Evolutionary conservation across 2,329 filamentous ascomycete genomes (phyloP).

Genomic region (Elsinoe perseae): DNA sequence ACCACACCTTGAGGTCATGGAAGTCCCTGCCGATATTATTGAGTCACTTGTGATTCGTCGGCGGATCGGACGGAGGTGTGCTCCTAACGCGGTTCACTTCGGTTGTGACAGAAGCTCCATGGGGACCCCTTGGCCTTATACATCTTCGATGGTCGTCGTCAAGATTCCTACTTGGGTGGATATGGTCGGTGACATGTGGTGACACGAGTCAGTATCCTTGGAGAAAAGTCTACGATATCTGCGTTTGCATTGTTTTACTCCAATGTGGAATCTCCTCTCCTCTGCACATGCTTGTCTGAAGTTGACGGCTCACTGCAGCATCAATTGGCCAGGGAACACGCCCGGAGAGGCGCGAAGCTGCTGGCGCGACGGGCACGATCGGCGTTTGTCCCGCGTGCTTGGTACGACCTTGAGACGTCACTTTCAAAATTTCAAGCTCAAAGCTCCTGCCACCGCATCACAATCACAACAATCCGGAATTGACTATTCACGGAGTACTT

Average conservation of each 20-base stretch:
- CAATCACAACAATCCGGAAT: neutral
- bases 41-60: neutral
- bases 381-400: slow-evolving; percentile 11
- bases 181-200: neutral
- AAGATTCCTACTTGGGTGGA: too few relatives aligned
- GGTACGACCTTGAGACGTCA: slow-evolving; percentile 1
- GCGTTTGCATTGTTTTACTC: neutral
- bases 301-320: neutral
- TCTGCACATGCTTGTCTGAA: slow-evolving; percentile 4
- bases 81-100: neutral
- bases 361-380: slow-evolving; percentile 8
- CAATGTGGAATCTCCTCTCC: neutral
- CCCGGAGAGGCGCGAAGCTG: neutral
- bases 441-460: slow-evolving; percentile 9
- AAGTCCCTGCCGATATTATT: neutral
- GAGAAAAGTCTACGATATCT: too few relatives aligned
- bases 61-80: neutral
- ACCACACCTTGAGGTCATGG: neutral
- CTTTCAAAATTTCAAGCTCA: slow-evolving; percentile 11
- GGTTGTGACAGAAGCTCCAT: neutral
- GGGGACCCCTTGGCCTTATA: neutral
- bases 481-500: neutral
- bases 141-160: too few relatives aligned
- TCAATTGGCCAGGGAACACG: slow-evolving; percentile 5
- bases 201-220: neutral